Evolutionary conservation across 305 asterid species (phyloP).

Genomic region (Ilex paraguariensis): DNA sequence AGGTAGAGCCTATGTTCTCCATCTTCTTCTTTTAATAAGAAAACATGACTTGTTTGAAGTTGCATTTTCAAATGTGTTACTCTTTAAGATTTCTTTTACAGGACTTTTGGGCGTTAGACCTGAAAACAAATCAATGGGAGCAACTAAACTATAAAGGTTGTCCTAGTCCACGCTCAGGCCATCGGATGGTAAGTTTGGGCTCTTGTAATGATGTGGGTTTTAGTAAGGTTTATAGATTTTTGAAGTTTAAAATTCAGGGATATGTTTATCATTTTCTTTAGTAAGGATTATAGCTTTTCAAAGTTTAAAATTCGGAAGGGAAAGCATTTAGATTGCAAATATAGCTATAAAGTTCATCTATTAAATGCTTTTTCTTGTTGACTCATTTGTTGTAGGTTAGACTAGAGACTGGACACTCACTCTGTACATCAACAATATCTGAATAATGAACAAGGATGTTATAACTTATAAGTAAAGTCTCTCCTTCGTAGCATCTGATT

Average conservation of each 20-base stretch:
- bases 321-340: no score
- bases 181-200: slow-evolving; percentile 69
- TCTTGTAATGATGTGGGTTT: slow-evolving; percentile 1
- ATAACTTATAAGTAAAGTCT: no score
- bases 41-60: background rate
- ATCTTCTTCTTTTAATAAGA: background rate
- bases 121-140: slow-evolving; percentile 98
- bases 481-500: no score
- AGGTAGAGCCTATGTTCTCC: slow-evolving; percentile 36
- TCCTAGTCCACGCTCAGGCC: slow-evolving; percentile 99
- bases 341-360: no score
- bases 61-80: background rate
- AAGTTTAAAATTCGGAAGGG: background rate
- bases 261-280: background rate
- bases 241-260: background rate
- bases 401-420: no score
- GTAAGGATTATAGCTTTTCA: background rate
- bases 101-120: slow-evolving; percentile 94
- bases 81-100: slow-evolving; percentile 29
- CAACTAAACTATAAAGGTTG: slow-evolving; percentile 95
- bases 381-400: no score
- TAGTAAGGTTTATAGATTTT: background rate
- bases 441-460: no score
- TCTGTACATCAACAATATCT: no score
- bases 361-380: no score